These are phyloP conservation scores for Exophiala dermatitidis DNA, from an alignment of 2,329 filamentous ascomycete genomes.

Conservation along the genomic window DNA sequence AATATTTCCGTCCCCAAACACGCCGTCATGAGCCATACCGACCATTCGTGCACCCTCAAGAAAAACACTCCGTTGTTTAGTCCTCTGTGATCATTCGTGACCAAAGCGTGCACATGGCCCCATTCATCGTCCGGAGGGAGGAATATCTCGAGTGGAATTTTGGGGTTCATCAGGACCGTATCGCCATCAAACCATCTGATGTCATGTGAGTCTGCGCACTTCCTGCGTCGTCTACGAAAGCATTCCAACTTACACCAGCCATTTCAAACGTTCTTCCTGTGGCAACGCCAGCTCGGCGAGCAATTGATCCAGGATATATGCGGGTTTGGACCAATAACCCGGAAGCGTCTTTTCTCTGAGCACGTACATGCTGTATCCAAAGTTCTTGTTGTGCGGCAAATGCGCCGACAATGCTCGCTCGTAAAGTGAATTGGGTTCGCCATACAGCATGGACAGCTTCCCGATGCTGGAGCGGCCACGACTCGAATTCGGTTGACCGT, in stretches of 20 bases:
- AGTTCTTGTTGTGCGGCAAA: constrained; percentile 30
- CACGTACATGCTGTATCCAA: constrained; percentile 34
- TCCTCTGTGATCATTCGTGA: constrained; percentile 32
- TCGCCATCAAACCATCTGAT: constrained; percentile 35
- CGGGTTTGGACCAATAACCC: constrained; percentile 24
- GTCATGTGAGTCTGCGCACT: constrained; percentile 25
- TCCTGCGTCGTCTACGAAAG: neutral
- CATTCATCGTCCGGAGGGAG: constrained; percentile 31
- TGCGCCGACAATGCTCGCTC: constrained; percentile 35
- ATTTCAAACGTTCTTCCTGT: constrained; percentile 30
- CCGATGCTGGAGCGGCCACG: constrained; percentile 19
- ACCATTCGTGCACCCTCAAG: constrained; percentile 34
- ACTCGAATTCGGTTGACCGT: neutral
- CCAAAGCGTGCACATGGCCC: constrained; percentile 30
- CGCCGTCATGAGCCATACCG: constrained; percentile 30
- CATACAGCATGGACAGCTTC: constrained; percentile 35
- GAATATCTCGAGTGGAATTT: constrained; percentile 32
- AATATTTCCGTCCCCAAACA: constrained; percentile 28
- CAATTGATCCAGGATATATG: constrained; percentile 28
- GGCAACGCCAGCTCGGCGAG: constrained; percentile 33
- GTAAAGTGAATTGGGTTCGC: constrained; percentile 32
- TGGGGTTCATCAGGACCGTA: constrained; percentile 32
- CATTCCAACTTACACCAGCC: constrained; percentile 29
- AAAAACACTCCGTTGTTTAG: constrained; percentile 34
- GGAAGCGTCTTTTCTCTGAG: constrained; percentile 26